Evolutionary conservation across 2,329 filamentous ascomycete species (phyloP).

Genomic region (Aspergillus quadrilineatus): DNA sequence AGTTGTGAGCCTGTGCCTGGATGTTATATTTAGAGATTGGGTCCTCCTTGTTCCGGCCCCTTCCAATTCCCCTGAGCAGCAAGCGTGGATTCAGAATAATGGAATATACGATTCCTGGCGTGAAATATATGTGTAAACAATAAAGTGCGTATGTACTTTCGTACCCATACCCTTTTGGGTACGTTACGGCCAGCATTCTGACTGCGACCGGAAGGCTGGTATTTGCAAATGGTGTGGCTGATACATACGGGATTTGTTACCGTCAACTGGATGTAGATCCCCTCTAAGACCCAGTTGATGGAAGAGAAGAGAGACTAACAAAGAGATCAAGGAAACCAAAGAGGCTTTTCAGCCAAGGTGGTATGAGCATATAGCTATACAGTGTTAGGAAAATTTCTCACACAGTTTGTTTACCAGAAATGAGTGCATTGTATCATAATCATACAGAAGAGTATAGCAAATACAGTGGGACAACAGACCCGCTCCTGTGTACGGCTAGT

Average conservation of each 20-base stretch:
- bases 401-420: neutral
- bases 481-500: slow-evolving; percentile 6
- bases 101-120: neutral
- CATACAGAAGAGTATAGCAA: neutral
- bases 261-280: neutral
- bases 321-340: too few relatives aligned
- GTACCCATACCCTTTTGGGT: neutral
- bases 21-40: neutral
- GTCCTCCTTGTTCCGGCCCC: neutral
- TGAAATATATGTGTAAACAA: neutral
- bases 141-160: too few relatives aligned
- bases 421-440: neutral
- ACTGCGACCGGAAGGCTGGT: neutral
- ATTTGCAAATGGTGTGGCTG: neutral
- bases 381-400: too few relatives aligned
- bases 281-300: too few relatives aligned
- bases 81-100: neutral
- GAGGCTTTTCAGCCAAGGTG: too few relatives aligned
- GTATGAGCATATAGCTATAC: too few relatives aligned
- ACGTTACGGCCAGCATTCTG: neutral
- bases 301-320: too few relatives aligned
- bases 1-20: neutral
- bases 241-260: neutral
- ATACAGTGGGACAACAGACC: slow-evolving; percentile 7
- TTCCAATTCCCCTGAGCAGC: neutral